Evolutionary conservation across 257 asterid species (phyloP).

Genomic region (Knoxia roxburghii): DNA sequence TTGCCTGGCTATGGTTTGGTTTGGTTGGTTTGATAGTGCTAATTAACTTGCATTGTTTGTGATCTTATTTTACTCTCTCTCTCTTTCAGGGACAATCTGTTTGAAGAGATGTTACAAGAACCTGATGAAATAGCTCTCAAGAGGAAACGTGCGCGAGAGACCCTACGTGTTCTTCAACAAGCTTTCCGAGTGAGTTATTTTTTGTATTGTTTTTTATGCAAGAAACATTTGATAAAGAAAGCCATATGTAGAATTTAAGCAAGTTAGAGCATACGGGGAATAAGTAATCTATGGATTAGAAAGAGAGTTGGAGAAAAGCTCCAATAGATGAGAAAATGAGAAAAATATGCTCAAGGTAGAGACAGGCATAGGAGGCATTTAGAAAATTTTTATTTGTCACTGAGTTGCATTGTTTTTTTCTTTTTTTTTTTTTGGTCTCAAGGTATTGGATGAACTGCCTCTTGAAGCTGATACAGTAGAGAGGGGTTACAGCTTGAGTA

Average conservation of each 20-base stretch:
- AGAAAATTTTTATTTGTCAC: too few relatives aligned
- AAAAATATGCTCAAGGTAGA: too few relatives aligned
- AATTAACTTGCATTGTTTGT: neutral
- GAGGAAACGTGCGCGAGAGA: constrained; percentile 89
- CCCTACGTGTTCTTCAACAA: constrained; percentile 82
- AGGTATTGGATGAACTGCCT: constrained; percentile 92
- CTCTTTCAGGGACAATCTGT: constrained; percentile 70
- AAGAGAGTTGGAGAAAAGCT: too few relatives aligned
- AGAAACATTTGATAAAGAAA: too few relatives aligned
- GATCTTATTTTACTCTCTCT: constrained; percentile 12
- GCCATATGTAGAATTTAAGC: too few relatives aligned
- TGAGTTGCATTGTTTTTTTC: too few relatives aligned
- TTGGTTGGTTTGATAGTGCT: neutral
- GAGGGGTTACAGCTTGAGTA: constrained; percentile 73
- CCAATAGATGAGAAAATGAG: too few relatives aligned
- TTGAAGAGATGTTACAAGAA: constrained; percentile 95
- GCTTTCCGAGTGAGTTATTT: constrained; percentile 72
- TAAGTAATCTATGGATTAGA: too few relatives aligned
- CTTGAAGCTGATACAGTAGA: constrained; percentile 85
- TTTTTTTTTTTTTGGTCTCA: constrained; percentile 5
- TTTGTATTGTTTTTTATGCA: neutral
- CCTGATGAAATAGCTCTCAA: constrained; percentile 84
- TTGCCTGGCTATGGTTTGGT: neutral
- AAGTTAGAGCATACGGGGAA: too few relatives aligned
- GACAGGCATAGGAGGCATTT: too few relatives aligned